Evolutionary conservation across 2,329 filamentous ascomycete species (phyloP).

Genomic region (Ploettnerulaceae sp.): DNA sequence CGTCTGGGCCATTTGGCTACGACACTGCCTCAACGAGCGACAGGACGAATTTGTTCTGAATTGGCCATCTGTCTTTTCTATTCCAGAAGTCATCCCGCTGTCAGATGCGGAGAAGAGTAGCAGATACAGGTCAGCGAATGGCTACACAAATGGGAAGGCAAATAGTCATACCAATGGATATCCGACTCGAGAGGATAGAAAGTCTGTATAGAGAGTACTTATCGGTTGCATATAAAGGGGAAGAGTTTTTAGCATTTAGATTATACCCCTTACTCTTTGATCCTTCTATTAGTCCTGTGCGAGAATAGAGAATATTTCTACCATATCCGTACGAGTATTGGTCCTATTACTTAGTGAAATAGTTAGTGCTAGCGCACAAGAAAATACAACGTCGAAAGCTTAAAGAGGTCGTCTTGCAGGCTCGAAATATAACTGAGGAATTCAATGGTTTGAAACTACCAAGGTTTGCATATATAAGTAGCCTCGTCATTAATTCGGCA

Average conservation of each 20-base stretch:
- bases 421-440: no score
- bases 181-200: conserved; percentile 22
- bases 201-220: conserved; percentile 15
- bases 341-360: no score
- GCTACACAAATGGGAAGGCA: conserved; percentile 1
- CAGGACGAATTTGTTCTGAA: conserved; percentile 60
- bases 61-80: conserved; percentile 53
- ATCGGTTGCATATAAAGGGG: conserved; percentile 2
- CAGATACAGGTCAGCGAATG: neutral
- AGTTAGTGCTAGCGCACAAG: no score
- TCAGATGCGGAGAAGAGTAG: conserved; percentile 13
- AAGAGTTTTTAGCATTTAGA: neutral
- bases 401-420: no score
- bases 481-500: conserved; percentile 9
- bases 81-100: conserved; percentile 34
- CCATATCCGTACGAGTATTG: no score
- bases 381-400: no score
- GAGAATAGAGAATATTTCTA: no score
- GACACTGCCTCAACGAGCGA: conserved; percentile 61
- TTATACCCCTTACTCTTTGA: conserved; percentile 12
- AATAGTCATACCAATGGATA: conserved; percentile 17
- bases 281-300: neutral
- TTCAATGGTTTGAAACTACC: no score
- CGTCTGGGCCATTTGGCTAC: conserved; percentile 66
- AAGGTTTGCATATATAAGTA: neutral